Base-by-base conservation (phyloP, 331 rosid species). In the Pyracantha coccinea region DNA sequence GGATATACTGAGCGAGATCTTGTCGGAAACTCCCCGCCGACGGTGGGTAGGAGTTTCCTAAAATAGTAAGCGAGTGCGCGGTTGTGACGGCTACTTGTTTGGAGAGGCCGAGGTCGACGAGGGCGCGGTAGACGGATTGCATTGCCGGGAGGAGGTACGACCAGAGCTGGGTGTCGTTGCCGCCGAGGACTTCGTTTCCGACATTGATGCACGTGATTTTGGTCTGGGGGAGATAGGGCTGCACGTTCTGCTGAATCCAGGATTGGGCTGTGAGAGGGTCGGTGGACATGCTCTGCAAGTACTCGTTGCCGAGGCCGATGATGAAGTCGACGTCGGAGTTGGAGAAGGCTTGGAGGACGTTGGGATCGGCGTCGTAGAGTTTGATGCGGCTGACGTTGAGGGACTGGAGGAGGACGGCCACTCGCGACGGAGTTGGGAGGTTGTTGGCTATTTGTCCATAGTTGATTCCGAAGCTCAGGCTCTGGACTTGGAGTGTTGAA, bases 301-400 rank as follows among this genome's bases (percentile, higher is more conserved):
- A 7, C 77, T 86, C 96, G 38, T 83, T 87, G 19, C 90, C 93
- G 31, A 92, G 81, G 5, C 95, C 97, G 76, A 94, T 77, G 24
- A 90, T 86, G 85, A 94, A 94, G 27, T 92, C 96, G 2, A 90
- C 93, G 20, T 83, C 66, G 41, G 97, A 79, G 64, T 86, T 83
- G 29, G 99, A 75, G 84, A 94, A 94, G 67, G 99, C 89, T 3
- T 65, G 45, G 31, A 94, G 88, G 58, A 94, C 97, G 59, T 90
- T 86, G 2, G 97, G 96, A 78, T 94, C 96, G 52, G 99, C 95
- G 61, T 94, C 99, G 61, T 92, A 94, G 75, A 94, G 96, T 74
- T 92, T 94, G 21, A 94, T 85, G 83, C 93, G 86, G 61, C 81
- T 82, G 27, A 94, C 89, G 74, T 92, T 92, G 15, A 92, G 82